Percentiles rank a stretch among this genome's conserved stretches.
These are phyloP conservation scores for Alternaria gaisen DNA, from an alignment of 2,329 filamentous ascomycete genomes.

Conservation along the genomic window DNA sequence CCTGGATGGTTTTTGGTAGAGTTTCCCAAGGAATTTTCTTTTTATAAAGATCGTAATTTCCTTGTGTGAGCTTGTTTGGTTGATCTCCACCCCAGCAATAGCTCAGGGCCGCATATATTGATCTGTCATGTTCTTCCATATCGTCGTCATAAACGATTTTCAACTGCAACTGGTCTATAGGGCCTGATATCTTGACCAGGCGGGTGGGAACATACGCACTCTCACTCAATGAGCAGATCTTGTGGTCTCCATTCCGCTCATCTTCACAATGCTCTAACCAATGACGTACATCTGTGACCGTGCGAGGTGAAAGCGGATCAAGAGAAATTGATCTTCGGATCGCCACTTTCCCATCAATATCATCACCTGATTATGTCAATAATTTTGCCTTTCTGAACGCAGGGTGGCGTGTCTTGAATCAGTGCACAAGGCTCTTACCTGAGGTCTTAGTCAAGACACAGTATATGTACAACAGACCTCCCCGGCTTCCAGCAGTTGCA, in stretches of 20 bases:
- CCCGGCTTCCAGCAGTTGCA: accelerated
- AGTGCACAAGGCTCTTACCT: not conserved
- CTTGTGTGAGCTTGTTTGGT: not conserved
- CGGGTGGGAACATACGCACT: not conserved
- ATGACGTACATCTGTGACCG: not conserved
- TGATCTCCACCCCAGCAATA: not conserved
- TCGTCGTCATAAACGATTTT: not conserved
- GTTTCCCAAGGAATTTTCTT: not conserved
- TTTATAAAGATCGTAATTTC: accelerated
- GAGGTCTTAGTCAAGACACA: accelerated
- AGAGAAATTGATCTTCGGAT: accelerated
- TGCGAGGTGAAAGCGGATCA: not conserved
- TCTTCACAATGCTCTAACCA: not conserved
- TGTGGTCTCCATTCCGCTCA: accelerated
- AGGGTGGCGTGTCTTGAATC: not conserved
- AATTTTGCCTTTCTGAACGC: accelerated
- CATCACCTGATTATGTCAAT: not conserved
- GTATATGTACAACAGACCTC: accelerated
- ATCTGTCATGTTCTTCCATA: not conserved
- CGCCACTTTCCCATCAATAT: accelerated
- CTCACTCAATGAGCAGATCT: not conserved
- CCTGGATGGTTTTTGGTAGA: not conserved
- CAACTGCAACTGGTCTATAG: not conserved
- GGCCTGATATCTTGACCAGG: not conserved
- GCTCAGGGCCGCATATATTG: not conserved